Conservation (phyloP, 352 stramenopile species). For the Globisporangium okanoganense region DNA sequence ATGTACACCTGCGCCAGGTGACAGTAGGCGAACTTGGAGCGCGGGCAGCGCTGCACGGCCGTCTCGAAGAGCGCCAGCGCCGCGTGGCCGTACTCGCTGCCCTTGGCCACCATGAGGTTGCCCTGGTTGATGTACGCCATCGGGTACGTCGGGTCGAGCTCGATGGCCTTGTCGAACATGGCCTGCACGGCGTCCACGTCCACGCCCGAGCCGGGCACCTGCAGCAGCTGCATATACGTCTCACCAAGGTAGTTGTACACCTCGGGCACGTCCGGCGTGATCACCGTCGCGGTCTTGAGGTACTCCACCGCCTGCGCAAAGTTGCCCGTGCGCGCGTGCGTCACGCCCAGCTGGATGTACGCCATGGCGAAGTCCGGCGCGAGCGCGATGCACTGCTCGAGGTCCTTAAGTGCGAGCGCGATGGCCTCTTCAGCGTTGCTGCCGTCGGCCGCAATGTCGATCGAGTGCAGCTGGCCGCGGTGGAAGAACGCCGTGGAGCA, state of each 20-base stretch:
- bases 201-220: constrained; percentile 42
- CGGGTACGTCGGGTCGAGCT: constrained; percentile 74
- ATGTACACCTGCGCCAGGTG: constrained; percentile 83
- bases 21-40: constrained; percentile 83
- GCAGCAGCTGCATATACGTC: constrained; percentile 84
- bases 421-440: constrained; percentile 50
- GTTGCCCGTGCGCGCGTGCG: constrained; percentile 64
- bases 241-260: constrained; percentile 87
- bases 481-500: constrained; percentile 81
- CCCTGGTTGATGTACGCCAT: constrained; percentile 88
- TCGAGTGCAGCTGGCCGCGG: constrained; percentile 77
- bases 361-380: constrained; percentile 77
- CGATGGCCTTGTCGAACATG: constrained; percentile 82
- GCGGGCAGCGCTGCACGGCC: constrained; percentile 69
- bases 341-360: constrained; percentile 81
- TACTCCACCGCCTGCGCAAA: constrained; percentile 72
- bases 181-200: constrained; percentile 57
- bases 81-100: constrained; percentile 62
- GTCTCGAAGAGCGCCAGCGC: constrained; percentile 74
- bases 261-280: constrained; percentile 72
- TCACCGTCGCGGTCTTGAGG: constrained; percentile 49
- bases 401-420: constrained; percentile 49
- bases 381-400: constrained; percentile 68
- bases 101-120: constrained; percentile 76
- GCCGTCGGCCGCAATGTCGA: constrained; percentile 57